Evolutionary conservation across 2,329 filamentous ascomycete genomes (phyloP).

Genomic region (Trichoderma polysporum): DNA sequence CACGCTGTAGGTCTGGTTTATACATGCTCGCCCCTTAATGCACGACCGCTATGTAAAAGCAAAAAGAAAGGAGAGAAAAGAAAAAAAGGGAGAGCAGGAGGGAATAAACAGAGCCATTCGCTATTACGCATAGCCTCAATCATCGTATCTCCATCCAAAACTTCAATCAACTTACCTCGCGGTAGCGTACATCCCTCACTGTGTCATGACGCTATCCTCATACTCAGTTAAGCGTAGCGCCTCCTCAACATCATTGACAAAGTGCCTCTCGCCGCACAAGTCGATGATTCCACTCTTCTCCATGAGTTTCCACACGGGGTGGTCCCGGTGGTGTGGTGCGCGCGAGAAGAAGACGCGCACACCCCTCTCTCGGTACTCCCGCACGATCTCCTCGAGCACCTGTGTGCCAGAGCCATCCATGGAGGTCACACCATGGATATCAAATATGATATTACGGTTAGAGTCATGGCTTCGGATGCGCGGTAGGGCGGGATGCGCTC

Average conservation of each 20-base stretch:
- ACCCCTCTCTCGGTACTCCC: slow-evolving; percentile 71
- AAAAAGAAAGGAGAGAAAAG: neutral
- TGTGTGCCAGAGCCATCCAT: slow-evolving; percentile 93
- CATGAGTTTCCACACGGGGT: slow-evolving; percentile 70
- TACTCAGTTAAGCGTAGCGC: slow-evolving; percentile 79
- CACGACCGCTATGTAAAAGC: slow-evolving; percentile 14
- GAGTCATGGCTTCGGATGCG: slow-evolving; percentile 73
- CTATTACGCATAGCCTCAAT: neutral
- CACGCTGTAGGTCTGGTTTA: slow-evolving; percentile 12
- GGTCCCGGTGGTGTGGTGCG: slow-evolving; percentile 46
- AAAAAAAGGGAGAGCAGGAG: neutral
- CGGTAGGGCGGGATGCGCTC: slow-evolving; percentile 84
- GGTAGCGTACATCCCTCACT: neutral
- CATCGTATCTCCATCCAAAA: slow-evolving; percentile 7
- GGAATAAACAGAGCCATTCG: neutral
- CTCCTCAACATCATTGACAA: slow-evolving; percentile 80
- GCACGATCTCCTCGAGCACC: slow-evolving; percentile 86
- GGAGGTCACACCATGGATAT: slow-evolving; percentile 94
- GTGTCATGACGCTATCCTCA: slow-evolving; percentile 49
- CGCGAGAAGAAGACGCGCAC: slow-evolving; percentile 75
- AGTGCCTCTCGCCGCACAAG: slow-evolving; percentile 70
- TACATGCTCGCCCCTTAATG: slow-evolving; percentile 8
- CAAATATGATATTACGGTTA: slow-evolving; percentile 92
- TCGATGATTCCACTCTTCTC: slow-evolving; percentile 80
- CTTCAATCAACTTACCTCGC: neutral